Evolutionary conservation across 2,329 filamentous ascomycete genomes (phyloP), one percentile per base, ranked within the genome.

Genomic region (Exophiala mesophila): DNA sequence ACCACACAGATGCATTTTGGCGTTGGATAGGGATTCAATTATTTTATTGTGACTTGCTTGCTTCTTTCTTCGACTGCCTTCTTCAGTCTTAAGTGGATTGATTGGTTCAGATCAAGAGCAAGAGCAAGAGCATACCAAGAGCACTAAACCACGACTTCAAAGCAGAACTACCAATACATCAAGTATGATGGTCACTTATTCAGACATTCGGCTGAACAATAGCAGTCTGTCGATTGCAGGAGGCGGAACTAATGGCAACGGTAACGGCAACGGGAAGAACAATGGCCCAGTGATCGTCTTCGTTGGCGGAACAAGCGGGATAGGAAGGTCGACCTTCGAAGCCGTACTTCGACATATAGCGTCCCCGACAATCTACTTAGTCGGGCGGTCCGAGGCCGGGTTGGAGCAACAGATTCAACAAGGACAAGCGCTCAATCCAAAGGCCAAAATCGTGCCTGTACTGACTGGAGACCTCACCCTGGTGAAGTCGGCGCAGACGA

Each of bases 141-240:
- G 23, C 23, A 26, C 6, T 12, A 6, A 7, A 6, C 6, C 6
- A 7, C 23, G 12, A 6, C 12, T 26, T 7, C 23, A 26, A 26
- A 6, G 12, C 23, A 26, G 7, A 26, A 26, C 23, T 7, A 6
- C 23, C 23, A 26, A 26, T 26, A 7, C 23, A 26, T 7, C 23
- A 26, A 6, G 7, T 12, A 26, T 12, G 7, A 52, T 52, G 50
- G 50, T 50, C 12, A 40, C 50, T 33, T 23, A 37, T 29, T 36
- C 34, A 19, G 47, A 52, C 47, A 40, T 52, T 15, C 20, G 32
- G 9, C 36, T 41, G 10, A 45, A 41, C 44, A 52, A 52, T 35
- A 32, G 13, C 1, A 47, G 42, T 8, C 47, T 52, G 30, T 10
- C 15, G 6, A 21, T 35, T 2, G 8, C 33, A 17, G 38, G 47